Base-by-base conservation (phyloP, 768 basidiomycete species). In the Leccinum boreale region DNA sequence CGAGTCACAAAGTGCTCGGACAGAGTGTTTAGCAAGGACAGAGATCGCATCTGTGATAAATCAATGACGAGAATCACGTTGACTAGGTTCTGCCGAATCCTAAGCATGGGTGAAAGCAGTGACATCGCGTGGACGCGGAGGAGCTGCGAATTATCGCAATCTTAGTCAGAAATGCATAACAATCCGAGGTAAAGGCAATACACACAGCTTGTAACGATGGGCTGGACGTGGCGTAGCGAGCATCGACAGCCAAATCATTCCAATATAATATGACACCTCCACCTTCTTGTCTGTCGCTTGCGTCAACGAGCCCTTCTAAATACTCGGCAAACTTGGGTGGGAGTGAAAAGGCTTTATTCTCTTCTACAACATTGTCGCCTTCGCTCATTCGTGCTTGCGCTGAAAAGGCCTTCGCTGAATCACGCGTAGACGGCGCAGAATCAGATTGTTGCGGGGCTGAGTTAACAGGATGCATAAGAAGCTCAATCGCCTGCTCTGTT, bases 241-340 rank as follows among this genome's bases (percentile, higher is more conserved):
- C 77, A 71, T 98, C 97, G 61, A 84, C 89, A 74, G 92, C 88
- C 19, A 98, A 73, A 63, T 99, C 87, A 70, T 98, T 99, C 87
- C 89, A 90, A 84, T 91, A 98, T 1, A 86, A 67, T 39, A 95
- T 80, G 4, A 89, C 79, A 35, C 74, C 79, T 0, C 87, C 92
- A 2, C 82, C 92, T 69, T 99, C 97, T 3, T 68, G 65, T 17
- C 91, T 77, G 72, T 99, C 96, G 57, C 90, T 93, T 1, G 94
- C 89, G 71, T 98, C 97, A 57, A 96, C 88, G n/a, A 97, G 62
- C 1, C 87, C 91, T 54, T 90, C 88, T 4, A 72, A 60, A 28
- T 62, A 68, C 36, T 69, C 72, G 5, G 65, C 49, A 48, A 55
- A 26, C 50, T 69, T 72, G 5, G 62, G 62, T n/a, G 68, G 24